Evolutionary conservation across 352 stramenopile species (phyloP).

Genomic region (Globisporangium middletonii): DNA sequence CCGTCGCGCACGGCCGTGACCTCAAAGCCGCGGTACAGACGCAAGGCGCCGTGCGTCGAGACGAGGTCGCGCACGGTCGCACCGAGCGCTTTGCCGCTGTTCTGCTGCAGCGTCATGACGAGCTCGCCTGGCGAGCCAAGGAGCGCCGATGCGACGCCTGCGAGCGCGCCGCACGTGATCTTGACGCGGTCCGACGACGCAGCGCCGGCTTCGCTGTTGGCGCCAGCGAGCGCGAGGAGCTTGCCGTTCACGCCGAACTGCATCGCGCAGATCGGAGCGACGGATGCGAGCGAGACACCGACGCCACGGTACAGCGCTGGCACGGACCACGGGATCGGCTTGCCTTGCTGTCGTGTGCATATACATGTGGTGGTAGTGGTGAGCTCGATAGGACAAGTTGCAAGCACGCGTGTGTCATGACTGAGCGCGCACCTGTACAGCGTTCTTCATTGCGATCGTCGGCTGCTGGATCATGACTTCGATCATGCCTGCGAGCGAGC

Average conservation of each 20-base stretch:
- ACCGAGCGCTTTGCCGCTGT: slow-evolving; percentile 63
- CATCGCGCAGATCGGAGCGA: slow-evolving; percentile 71
- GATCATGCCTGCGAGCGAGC: slow-evolving; percentile 76
- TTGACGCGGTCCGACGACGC: slow-evolving; percentile 41
- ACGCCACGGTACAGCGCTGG: slow-evolving; percentile 71
- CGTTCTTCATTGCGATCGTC: slow-evolving; percentile 82
- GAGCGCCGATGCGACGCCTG: slow-evolving; percentile 51
- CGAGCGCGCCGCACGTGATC: slow-evolving; percentile 54
- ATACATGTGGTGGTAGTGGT: neutral
- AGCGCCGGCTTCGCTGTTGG: slow-evolving; percentile 1
- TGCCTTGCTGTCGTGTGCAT: slow-evolving; percentile 37
- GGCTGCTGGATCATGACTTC: slow-evolving; percentile 83
- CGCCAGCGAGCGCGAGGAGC: slow-evolving; percentile 27
- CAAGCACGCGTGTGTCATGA: neutral
- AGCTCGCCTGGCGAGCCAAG: slow-evolving; percentile 72
- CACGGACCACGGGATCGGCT: slow-evolving; percentile 55
- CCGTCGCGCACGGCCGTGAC: slow-evolving; percentile 59
- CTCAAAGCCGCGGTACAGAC: slow-evolving; percentile 56
- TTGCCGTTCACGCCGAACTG: slow-evolving; percentile 79
- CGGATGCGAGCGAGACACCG: slow-evolving; percentile 68
- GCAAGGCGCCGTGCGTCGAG: slow-evolving; percentile 30
- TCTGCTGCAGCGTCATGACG: slow-evolving; percentile 86
- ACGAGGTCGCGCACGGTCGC: slow-evolving; percentile 56
- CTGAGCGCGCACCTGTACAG: slow-evolving; percentile 34
- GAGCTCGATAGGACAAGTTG: too few relatives aligned